These are phyloP conservation scores for Tulasnella sp. DNA, from an alignment of 768 basidiomycete species.

Conservation along the genomic window DNA sequence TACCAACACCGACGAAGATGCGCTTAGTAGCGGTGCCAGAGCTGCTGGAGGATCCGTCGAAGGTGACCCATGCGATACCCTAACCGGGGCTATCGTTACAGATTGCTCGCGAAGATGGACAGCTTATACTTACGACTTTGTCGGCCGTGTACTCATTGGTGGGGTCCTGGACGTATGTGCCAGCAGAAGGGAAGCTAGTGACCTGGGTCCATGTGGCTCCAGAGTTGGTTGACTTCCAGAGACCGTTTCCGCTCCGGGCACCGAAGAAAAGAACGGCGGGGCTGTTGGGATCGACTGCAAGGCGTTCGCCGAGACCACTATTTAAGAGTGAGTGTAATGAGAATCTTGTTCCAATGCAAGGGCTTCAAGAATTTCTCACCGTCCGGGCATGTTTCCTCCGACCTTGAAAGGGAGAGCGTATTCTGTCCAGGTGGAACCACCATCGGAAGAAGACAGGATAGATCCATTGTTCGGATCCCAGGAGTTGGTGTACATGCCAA, in stretches of 20 bases:
- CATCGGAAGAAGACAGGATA: conserved; percentile 58
- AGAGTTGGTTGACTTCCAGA: conserved; percentile 63
- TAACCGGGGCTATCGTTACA: conserved; percentile 42
- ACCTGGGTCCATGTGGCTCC: conserved; percentile 59
- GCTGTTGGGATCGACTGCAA: conserved; percentile 60
- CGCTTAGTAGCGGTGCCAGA: conserved; percentile 54
- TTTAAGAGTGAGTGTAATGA: conserved; percentile 33
- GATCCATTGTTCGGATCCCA: conserved; percentile 60
- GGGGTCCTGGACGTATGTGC: conserved; percentile 51
- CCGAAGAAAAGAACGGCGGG: conserved; percentile 63
- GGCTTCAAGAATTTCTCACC: conserved; percentile 40
- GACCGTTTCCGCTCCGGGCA: conserved; percentile 59
- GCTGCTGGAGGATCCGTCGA: conserved; percentile 45
- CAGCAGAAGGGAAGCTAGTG: conserved; percentile 55
- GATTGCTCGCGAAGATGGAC: conserved; percentile 26
- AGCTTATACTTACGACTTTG: conserved; percentile 2
- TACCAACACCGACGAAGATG: conserved; percentile 60
- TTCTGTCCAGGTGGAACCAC: conserved; percentile 55
- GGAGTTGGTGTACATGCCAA: conserved; percentile 43
- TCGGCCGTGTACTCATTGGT: conserved; percentile 17
- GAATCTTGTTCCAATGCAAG: not conserved
- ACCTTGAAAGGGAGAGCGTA: conserved; percentile 58
- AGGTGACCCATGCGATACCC: conserved; percentile 60
- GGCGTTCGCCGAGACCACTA: conserved; percentile 43
- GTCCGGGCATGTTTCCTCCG: conserved; percentile 66